Base-by-base conservation (phyloP, 352 stramenopile genomes). In the Peronospora belbahrii region DNA sequence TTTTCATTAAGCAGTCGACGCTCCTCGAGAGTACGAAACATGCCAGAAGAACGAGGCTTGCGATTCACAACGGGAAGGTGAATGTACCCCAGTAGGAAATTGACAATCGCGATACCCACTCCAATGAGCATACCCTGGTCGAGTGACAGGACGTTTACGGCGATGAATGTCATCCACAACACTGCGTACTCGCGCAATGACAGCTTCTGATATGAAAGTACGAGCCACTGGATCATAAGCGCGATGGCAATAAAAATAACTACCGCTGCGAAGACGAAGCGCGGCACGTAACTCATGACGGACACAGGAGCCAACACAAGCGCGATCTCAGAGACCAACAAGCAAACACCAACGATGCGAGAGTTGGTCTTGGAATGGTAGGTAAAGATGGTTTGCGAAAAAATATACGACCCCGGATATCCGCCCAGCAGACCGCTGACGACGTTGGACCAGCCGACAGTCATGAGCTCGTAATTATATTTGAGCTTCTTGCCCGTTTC, bases 351-450 rank as follows among this genome's bases (percentile, higher is more conserved):
- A 40, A 97, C 90, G 44, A 94, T 84, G 15, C 88, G 67, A 25
- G 78, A 91, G 57, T 95, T 88, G 54, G 84, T 84, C 38, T 85
- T 83, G 48, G 88, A 95, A 14, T 88, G 76, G 59, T 88, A 97
- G 10, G 94, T 98, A 66, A 99, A 98, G 48, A 98, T 97, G 22
- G 92, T 98, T 74, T 99, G 96, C 20, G 74, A 96, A 65, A 99
- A 99, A 49, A 98, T 98, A 66, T 99, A 99, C 18, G 80, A 97
- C 8, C 96, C 96, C 8, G 95, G 98, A 74, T 97, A 98, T 33
- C 96, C 96, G 19, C 96, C 95, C 0, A 91, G 82, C 14, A 98
- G 13, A 0, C 96, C 96, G 35, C 81, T 97, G 6, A 98, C 60
- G 10, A 98, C 64, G 70, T 99, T 99, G 24, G 83, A 97, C 55